A percentile compares a stretch with the other conserved stretches of the same genome.
Conservation (phyloP, 306 rosid genomes). For the Castanea crenata region DNA sequence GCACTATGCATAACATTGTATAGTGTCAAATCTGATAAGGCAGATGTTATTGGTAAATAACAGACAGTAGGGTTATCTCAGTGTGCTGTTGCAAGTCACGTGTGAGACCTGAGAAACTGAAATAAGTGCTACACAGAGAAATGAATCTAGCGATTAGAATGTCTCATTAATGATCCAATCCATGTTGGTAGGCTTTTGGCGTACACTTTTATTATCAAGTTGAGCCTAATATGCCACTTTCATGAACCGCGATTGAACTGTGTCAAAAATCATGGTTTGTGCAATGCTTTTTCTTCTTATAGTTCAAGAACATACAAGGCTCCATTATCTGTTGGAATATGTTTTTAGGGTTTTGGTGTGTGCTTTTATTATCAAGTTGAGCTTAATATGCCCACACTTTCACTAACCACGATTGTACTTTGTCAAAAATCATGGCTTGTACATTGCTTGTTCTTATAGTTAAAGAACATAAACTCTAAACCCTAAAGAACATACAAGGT, state of each 20-base stretch:
- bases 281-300: not conserved
- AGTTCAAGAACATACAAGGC: not conserved
- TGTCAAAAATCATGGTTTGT: not conserved
- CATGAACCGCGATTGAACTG: not conserved
- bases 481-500: not conserved
- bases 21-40: not conserved
- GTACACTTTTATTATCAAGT: not conserved
- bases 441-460: not conserved
- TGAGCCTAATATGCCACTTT: not conserved
- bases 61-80: not conserved
- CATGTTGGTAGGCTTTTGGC: not conserved
- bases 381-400: not conserved
- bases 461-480: not conserved
- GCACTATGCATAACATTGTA: not conserved
- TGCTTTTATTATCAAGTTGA: not conserved
- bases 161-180: not conserved
- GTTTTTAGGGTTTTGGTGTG: not conserved
- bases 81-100: not conserved
- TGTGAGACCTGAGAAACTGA: too few relatives aligned
- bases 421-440: not conserved
- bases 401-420: not conserved
- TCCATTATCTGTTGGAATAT: not conserved
- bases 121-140: not conserved
- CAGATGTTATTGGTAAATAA: not conserved
- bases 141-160: not conserved